Evolutionary conservation across 2,329 filamentous ascomycete genomes (phyloP).

Genomic region (Capronia epimyces): DNA sequence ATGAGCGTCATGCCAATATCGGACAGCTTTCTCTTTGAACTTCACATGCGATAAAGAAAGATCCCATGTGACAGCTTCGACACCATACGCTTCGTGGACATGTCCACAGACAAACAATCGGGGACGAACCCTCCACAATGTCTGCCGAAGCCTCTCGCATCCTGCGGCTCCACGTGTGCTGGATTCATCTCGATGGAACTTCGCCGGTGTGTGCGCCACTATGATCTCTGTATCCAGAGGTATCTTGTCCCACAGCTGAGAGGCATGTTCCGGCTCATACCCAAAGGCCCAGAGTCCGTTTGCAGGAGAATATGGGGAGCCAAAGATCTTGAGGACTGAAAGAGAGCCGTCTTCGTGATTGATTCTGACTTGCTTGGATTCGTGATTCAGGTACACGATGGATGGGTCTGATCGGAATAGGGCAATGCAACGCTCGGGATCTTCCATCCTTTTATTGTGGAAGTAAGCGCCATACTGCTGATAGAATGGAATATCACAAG

Average conservation of each 20-base stretch:
- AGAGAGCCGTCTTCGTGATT: slow-evolving; percentile 42
- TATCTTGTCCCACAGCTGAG: slow-evolving; percentile 46
- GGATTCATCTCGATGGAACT: slow-evolving; percentile 44
- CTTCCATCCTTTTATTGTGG: slow-evolving; percentile 44
- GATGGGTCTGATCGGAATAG: slow-evolving; percentile 41
- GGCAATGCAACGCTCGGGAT: slow-evolving; percentile 41
- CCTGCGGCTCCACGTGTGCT: slow-evolving; percentile 37
- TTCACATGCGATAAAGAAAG: slow-evolving; percentile 25
- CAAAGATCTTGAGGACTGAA: slow-evolving; percentile 52
- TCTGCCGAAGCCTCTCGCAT: slow-evolving; percentile 44
- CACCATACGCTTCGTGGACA: slow-evolving; percentile 53
- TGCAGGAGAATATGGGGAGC: slow-evolving; percentile 51
- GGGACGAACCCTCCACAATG: slow-evolving; percentile 46
- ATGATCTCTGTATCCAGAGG: slow-evolving; percentile 50
- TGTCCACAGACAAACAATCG: slow-evolving; percentile 54
- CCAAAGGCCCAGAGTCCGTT: slow-evolving; percentile 51
- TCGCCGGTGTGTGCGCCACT: slow-evolving; percentile 53
- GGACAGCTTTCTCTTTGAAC: slow-evolving; percentile 33
- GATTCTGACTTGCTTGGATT: slow-evolving; percentile 43
- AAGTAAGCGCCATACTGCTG: slow-evolving; percentile 38
- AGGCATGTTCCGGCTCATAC: slow-evolving; percentile 43
- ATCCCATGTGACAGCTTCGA: slow-evolving; percentile 48
- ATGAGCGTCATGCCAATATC: slow-evolving; percentile 45
- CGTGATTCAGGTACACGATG: slow-evolving; percentile 51
- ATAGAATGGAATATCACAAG: slow-evolving; percentile 38